Conservation (phyloP, 139 green algal genomes). For the Chlamydomonas incerta region DNA sequence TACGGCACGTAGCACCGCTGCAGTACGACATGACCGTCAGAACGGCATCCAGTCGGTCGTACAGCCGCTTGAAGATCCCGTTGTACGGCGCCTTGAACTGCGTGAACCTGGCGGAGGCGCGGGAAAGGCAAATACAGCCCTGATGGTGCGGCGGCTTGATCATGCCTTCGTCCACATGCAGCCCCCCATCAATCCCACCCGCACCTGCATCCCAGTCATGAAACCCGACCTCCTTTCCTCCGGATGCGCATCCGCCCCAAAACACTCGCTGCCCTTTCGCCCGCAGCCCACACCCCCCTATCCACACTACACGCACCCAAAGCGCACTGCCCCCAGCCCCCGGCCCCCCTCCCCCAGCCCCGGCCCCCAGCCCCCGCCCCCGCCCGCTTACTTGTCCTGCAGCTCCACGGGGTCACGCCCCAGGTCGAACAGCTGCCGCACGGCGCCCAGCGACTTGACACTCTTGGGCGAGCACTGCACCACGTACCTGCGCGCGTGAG, state of each 20-base stretch:
- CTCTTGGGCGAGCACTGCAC: neutral
- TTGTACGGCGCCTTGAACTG: neutral
- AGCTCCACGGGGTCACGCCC: constrained; percentile 14
- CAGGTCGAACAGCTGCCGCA: constrained; percentile 36
- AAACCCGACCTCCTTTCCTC: too few relatives aligned
- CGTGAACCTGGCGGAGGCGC: neutral
- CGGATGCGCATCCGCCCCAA: too few relatives aligned
- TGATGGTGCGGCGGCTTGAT: too few relatives aligned
- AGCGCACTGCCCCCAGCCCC: neutral
- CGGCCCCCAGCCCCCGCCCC: neutral
- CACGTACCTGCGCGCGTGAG: neutral
- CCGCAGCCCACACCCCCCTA: too few relatives aligned
- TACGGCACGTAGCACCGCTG: neutral
- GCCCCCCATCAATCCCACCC: too few relatives aligned
- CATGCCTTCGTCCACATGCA: too few relatives aligned
- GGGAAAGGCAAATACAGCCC: neutral
- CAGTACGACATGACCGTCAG: constrained; percentile 21
- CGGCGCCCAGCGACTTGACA: neutral
- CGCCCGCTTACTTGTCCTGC: neutral
- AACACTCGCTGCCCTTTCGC: too few relatives aligned
- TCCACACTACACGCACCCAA: too few relatives aligned
- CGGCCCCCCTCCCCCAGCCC: too few relatives aligned
- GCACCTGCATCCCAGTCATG: too few relatives aligned
- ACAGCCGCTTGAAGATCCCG: neutral
- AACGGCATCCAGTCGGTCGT: constrained; percentile 5